Evolutionary conservation across 2,329 filamentous ascomycete genomes (phyloP).

Genomic region (Clarireedia paspali): DNA sequence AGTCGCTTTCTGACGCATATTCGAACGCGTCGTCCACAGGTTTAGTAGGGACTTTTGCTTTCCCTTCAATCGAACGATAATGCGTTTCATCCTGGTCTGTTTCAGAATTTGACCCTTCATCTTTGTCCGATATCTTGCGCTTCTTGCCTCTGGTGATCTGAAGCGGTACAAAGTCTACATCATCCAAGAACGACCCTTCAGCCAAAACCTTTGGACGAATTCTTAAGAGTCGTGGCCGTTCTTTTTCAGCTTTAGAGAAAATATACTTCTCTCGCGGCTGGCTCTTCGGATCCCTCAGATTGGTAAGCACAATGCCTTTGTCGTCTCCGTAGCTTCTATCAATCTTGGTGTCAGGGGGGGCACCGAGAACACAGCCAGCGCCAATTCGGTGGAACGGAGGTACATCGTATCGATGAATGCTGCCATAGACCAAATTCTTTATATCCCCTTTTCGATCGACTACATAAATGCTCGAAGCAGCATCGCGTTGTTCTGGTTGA

Average conservation of each 20-base stretch:
- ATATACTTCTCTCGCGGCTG: slow-evolving; percentile 37
- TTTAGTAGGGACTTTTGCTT: slow-evolving; percentile 40
- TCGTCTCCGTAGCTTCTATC: slow-evolving; percentile 49
- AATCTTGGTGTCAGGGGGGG: slow-evolving; percentile 52
- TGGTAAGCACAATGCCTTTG: slow-evolving; percentile 41
- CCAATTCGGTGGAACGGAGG: slow-evolving; percentile 65
- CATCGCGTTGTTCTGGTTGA: not conserved
- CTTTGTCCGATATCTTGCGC: slow-evolving; percentile 22
- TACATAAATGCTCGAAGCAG: slow-evolving; percentile 38
- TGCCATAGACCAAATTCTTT: slow-evolving; percentile 67
- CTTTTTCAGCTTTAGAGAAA: slow-evolving; percentile 35
- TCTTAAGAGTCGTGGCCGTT: slow-evolving; percentile 35
- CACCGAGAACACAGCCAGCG: slow-evolving; percentile 62
- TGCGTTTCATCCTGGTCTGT: slow-evolving; percentile 44
- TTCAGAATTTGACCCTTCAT: slow-evolving; percentile 29
- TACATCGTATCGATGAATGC: slow-evolving; percentile 62
- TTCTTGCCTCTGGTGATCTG: slow-evolving; percentile 28
- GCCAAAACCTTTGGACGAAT: slow-evolving; percentile 29
- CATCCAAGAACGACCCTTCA: slow-evolving; percentile 14
- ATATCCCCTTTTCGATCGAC: slow-evolving; percentile 71
- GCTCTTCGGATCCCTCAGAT: slow-evolving; percentile 31
- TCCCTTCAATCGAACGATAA: slow-evolving; percentile 60
- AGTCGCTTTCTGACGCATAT: slow-evolving; percentile 37
- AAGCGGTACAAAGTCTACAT: slow-evolving; percentile 43
- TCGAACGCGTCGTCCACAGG: slow-evolving; percentile 30